Conservation (phyloP, 257 asterid species). For the Linaria vulgaris region DNA sequence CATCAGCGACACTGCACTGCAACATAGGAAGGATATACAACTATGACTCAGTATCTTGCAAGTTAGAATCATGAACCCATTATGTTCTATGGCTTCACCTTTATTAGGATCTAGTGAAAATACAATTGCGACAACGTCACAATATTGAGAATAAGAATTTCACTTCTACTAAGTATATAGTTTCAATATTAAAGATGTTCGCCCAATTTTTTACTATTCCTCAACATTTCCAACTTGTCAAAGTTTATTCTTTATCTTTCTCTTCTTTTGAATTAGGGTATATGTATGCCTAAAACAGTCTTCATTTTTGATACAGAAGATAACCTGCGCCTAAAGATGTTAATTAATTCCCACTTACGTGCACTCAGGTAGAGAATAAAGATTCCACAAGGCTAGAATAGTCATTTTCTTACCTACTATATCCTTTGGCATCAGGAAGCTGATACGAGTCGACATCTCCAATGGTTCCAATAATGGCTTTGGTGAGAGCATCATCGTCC, state of each 20-base stretch:
- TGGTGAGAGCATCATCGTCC: constrained; percentile 88
- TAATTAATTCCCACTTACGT: constrained; percentile 1
- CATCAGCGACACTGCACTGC: neutral
- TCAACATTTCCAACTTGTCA: neutral
- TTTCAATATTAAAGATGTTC: neutral
- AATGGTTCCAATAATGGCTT: constrained; percentile 96
- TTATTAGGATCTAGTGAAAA: no score
- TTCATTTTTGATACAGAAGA: neutral
- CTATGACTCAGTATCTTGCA: neutral
- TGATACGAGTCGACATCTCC: constrained; percentile 96
- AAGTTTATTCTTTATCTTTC: neutral
- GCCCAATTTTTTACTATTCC: neutral
- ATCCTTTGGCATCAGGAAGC: constrained; percentile 98
- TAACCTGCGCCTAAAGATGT: neutral
- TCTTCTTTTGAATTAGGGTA: neutral
- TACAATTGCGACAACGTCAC: constrained; percentile 12
- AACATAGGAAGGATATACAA: neutral
- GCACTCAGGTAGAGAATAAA: neutral
- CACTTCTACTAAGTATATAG: neutral
- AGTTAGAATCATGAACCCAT: no score
- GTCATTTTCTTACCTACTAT: constrained; percentile 63
- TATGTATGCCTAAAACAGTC: neutral
- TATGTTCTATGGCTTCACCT: neutral
- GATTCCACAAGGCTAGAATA: constrained; percentile 3
- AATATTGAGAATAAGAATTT: neutral